phyloP scores from a whole-genome alignment of 176 grass and related monocot species.

The Stipa capillata region DNA sequence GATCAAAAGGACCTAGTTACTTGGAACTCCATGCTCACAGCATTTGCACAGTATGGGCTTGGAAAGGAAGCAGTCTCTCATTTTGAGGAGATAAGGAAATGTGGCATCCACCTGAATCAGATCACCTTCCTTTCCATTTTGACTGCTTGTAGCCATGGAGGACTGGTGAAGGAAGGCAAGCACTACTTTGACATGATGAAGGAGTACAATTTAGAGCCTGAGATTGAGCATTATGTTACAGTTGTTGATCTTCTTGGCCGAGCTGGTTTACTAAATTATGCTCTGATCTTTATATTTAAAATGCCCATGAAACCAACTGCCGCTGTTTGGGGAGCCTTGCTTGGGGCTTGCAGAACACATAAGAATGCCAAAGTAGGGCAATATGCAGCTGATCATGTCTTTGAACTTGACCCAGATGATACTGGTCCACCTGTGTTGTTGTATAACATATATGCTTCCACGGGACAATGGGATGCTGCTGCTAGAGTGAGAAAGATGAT shows the following conservation, averaged over 20 bases:
- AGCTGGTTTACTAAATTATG: conserved; percentile 54
- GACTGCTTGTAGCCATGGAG: conserved; percentile 63
- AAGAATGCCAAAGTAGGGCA: conserved; percentile 53
- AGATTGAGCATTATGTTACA: conserved; percentile 55
- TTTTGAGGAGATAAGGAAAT: conserved; percentile 58
- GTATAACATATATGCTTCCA: conserved; percentile 71
- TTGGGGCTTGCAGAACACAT: conserved; percentile 71
- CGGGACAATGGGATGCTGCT: conserved; percentile 53
- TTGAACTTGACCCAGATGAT: conserved; percentile 61
- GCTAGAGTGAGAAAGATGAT: conserved; percentile 66
- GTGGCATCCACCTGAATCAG: conserved; percentile 45
- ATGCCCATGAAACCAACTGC: conserved; percentile 60
- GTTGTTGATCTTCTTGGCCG: conserved; percentile 56
- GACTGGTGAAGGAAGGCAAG: conserved; percentile 52
- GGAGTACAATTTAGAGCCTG: conserved; percentile 38
- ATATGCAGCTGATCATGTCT: conserved; percentile 48
- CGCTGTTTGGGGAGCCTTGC: conserved; percentile 72
- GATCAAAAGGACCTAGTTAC: conserved; percentile 48
- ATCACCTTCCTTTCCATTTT: conserved; percentile 57
- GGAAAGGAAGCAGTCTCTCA: conserved; percentile 37
- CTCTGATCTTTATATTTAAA: conserved; percentile 43
- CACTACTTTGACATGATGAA: conserved; percentile 61
- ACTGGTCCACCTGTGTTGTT: conserved; percentile 54
- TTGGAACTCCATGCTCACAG: conserved; percentile 75
- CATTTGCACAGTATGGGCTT: conserved; percentile 47